A percentile compares a stretch with the other conserved stretches of the same genome.
These are phyloP conservation scores for Sclerotinia nivalis DNA, from an alignment of 2,329 filamentous ascomycete species.

Conservation along the genomic window DNA sequence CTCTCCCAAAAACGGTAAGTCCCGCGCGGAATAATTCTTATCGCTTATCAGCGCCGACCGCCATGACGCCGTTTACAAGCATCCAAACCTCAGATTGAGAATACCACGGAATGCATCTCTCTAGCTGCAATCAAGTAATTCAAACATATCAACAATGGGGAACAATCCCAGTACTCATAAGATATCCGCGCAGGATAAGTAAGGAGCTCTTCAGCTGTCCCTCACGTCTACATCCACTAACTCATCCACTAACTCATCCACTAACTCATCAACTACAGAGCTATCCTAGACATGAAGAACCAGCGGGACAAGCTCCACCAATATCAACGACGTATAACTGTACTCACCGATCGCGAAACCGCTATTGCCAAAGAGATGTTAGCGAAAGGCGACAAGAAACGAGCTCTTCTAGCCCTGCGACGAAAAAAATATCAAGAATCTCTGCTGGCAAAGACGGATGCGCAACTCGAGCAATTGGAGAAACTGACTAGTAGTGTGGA, in stretches of 20 bases:
- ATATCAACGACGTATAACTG: conserved; percentile 87
- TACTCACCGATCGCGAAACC: conserved; percentile 84
- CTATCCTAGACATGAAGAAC: conserved; percentile 95
- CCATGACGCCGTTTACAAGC: conserved; percentile 21
- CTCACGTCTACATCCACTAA: conserved; percentile 6
- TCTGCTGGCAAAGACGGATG: conserved; percentile 83
- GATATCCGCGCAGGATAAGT: conserved; percentile 85
- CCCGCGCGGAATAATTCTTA: conserved; percentile 12
- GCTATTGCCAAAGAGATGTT: conserved; percentile 83
- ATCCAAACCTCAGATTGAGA: not conserved
- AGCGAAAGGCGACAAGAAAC: conserved; percentile 73
- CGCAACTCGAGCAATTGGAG: conserved; percentile 91
- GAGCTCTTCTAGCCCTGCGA: conserved; percentile 83
- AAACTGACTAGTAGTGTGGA: conserved; percentile 86
- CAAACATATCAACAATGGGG: conserved; percentile 52
- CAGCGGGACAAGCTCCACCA: conserved; percentile 97
- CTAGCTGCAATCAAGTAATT: conserved; percentile 24
- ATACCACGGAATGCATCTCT: conserved; percentile 9
- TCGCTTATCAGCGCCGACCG: conserved; percentile 24
- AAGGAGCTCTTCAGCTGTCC: conserved; percentile 38
- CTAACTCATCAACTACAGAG: conserved; percentile 53
- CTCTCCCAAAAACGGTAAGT: conserved; percentile 11
- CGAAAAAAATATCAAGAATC: conserved; percentile 97
- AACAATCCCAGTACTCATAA: conserved; percentile 64
- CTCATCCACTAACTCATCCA: conserved; percentile 14